Evolutionary conservation across 2,329 filamentous ascomycete genomes (phyloP).

Genomic region (Pestalotiopsis sp.): DNA sequence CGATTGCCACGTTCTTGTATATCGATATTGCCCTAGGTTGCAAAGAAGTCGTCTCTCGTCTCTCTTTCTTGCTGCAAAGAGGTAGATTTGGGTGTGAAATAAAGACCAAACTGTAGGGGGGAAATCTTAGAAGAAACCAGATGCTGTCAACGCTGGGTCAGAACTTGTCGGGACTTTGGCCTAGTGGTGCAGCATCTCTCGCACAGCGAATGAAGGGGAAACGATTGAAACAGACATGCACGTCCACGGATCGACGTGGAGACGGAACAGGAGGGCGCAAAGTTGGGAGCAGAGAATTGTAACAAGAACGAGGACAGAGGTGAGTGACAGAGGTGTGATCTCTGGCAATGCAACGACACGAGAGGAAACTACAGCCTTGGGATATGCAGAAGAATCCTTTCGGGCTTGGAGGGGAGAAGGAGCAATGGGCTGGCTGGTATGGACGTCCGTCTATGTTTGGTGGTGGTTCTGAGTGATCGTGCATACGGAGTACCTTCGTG

Average conservation of each 20-base stretch:
- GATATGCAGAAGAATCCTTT: background rate
- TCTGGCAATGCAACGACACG: slow-evolving; percentile 6
- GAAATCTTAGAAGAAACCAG: background rate
- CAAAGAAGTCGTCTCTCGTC: background rate
- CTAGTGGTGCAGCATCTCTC: slow-evolving; percentile 5
- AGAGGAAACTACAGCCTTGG: slow-evolving; percentile 12
- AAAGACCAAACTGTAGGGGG: background rate
- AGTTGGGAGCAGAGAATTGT: slow-evolving; percentile 18
- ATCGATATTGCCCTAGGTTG: background rate
- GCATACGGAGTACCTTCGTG: background rate
- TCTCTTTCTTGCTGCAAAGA: background rate
- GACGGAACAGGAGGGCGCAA: slow-evolving; percentile 9
- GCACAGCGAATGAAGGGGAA: slow-evolving; percentile 19
- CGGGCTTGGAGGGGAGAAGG: background rate
- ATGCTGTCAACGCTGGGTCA: slow-evolving; percentile 5
- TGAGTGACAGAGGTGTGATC: background rate
- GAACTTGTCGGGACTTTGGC: background rate
- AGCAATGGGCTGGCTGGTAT: background rate
- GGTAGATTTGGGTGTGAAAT: background rate
- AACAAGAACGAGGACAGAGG: background rate
- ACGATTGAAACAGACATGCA: slow-evolving; percentile 28
- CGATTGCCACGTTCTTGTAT: too few relatives aligned
- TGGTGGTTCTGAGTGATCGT: background rate
- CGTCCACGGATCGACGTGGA: slow-evolving; percentile 28
- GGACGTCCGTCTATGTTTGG: background rate